Evolutionary conservation across 2,329 filamentous ascomycete genomes (phyloP).

Genomic region (Aspergillus awamori): DNA sequence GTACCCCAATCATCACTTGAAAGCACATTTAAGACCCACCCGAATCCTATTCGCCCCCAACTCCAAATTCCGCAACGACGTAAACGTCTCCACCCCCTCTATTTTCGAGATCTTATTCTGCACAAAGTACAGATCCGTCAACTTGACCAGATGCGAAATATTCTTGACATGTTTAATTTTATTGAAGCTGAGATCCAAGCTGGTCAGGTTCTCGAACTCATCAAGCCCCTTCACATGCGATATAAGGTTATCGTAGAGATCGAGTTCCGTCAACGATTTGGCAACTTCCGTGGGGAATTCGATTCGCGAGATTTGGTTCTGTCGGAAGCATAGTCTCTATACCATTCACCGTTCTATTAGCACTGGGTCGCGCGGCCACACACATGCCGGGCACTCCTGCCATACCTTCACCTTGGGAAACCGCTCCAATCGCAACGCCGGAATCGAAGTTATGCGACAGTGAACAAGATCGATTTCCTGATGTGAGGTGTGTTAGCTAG

Average conservation of each 20-base stretch:
- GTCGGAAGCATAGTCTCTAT: slow-evolving; percentile 79
- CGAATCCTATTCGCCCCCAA: slow-evolving; percentile 89
- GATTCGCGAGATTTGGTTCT: slow-evolving; percentile 84
- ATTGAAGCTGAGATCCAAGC: slow-evolving; percentile 93
- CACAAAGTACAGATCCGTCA: slow-evolving; percentile 87
- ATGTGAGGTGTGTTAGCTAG: slow-evolving; percentile 19
- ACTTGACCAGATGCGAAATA: slow-evolving; percentile 72
- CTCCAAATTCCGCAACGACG: slow-evolving; percentile 79
- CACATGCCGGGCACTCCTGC: background rate
- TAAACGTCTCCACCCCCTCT: slow-evolving; percentile 77
- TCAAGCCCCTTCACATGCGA: slow-evolving; percentile 84
- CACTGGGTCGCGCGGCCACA: slow-evolving; percentile 3
- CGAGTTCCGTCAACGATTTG: slow-evolving; percentile 74
- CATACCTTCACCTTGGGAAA: slow-evolving; percentile 71
- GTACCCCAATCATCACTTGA: background rate
- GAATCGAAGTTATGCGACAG: slow-evolving; percentile 76
- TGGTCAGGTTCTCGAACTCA: slow-evolving; percentile 71
- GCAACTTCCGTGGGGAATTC: slow-evolving; percentile 70
- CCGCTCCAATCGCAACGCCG: slow-evolving; percentile 76
- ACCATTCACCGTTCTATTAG: background rate
- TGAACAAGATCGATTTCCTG: slow-evolving; percentile 90
- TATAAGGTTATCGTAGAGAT: slow-evolving; percentile 96
- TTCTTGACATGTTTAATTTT: slow-evolving; percentile 99
- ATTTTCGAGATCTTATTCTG: slow-evolving; percentile 92
- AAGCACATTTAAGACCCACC: slow-evolving; percentile 34